A percentile compares a stretch with the other conserved stretches of the same genome.
Conservation (phyloP, 805 yeast species). For the Candida cerambycidarum region DNA sequence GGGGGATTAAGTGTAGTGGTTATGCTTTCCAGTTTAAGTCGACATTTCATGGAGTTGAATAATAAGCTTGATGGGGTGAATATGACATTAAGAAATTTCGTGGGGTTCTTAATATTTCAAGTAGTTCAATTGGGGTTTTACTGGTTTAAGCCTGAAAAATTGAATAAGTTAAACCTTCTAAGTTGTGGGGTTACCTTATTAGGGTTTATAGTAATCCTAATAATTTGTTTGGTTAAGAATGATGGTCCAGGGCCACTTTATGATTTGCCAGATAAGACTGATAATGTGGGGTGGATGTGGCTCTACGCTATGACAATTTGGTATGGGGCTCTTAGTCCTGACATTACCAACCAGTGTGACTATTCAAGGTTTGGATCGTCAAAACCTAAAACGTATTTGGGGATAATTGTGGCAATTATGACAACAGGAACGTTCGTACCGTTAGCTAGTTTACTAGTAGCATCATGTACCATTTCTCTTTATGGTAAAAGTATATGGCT, state of each 20-base stretch:
- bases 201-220: slow-evolving; percentile 37
- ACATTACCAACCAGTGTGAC: slow-evolving; percentile 39
- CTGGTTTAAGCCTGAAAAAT: slow-evolving; percentile 44
- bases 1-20: slow-evolving; percentile 46
- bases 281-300: slow-evolving; percentile 37
- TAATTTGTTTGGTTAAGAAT: slow-evolving; percentile 26
- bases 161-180: slow-evolving; percentile 27
- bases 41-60: slow-evolving; percentile 35
- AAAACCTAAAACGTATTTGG: slow-evolving; percentile 12
- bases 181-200: slow-evolving; percentile 28
- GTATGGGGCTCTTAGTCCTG: slow-evolving; percentile 38
- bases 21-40: slow-evolving; percentile 38
- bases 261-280: slow-evolving; percentile 4
- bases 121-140: slow-evolving; percentile 41
- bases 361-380: slow-evolving; percentile 33
- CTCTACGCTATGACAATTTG: slow-evolving; percentile 38
- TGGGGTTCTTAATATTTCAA: slow-evolving; percentile 47
- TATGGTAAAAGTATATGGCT: slow-evolving; percentile 46
- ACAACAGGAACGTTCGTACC: slow-evolving; percentile 46
- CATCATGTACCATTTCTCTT: slow-evolving; percentile 39
- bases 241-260: slow-evolving; percentile 28
- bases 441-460: slow-evolving; percentile 44
- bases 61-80: slow-evolving; percentile 37
- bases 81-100: slow-evolving; percentile 42
- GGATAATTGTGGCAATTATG: slow-evolving; percentile 33